Evolutionary conservation across 805 yeast species (phyloP).

Genomic region (Kazachstania viticola): DNA sequence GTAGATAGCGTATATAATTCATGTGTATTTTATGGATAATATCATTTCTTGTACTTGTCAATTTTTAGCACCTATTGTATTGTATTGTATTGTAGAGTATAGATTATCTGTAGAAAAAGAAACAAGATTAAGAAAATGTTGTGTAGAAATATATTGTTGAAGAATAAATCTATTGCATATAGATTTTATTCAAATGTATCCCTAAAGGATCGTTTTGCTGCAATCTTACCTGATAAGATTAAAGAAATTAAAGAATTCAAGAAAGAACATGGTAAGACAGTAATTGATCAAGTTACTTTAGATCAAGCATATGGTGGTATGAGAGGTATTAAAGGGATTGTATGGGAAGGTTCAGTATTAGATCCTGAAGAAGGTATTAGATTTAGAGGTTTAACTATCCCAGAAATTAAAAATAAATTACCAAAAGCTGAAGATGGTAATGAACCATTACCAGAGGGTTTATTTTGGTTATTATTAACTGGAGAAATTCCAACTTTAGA

Average conservation of each 20-base stretch:
- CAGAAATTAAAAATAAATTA: constrained; percentile 59
- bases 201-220: constrained; percentile 89
- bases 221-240: constrained; percentile 80
- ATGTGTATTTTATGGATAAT: too few species aligned
- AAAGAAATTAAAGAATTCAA: constrained; percentile 78
- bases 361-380: constrained; percentile 81
- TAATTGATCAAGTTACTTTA: constrained; percentile 60
- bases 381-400: constrained; percentile 76
- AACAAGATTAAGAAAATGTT: neutral
- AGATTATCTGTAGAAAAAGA: too few species aligned
- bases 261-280: constrained; percentile 72
- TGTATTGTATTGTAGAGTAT: too few species aligned
- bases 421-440: constrained; percentile 66
- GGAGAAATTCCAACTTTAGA: constrained; percentile 71
- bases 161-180: neutral
- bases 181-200: constrained; percentile 34
- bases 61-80: too few species aligned
- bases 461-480: constrained; percentile 72
- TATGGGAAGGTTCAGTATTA: constrained; percentile 82
- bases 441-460: constrained; percentile 68
- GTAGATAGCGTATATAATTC: too few species aligned
- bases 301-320: constrained; percentile 87
- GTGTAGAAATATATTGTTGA: neutral
- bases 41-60: too few species aligned
- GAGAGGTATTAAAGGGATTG: constrained; percentile 79